Base-by-base conservation (phyloP, 805 yeast species). In the Candida sanyiensis region DNA sequence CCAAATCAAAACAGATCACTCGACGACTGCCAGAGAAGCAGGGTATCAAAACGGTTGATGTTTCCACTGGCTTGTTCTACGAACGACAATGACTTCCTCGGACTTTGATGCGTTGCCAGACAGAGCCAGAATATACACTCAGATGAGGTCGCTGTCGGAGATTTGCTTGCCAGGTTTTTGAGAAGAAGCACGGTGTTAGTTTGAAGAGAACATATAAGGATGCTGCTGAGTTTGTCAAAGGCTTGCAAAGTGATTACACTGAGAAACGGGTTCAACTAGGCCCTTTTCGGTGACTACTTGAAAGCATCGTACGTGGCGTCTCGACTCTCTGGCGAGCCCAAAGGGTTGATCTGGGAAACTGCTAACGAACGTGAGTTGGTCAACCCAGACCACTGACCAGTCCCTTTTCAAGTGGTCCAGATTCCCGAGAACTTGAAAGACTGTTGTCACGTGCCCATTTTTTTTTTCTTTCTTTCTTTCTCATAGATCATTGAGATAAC, bases 11-110 rank as follows among this genome's bases (percentile, higher is more conserved):
- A n/a, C 28, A 5, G 17, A 26, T 7, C 75, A 72, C 48, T 51
- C 68, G 5, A 49, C 50, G 3, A 57, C 51, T 9, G 64, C 71
- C 13, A 64, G 77, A 47, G 56, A 49, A 2, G 51, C 56, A 7
- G n/a, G 77, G 77, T 12, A 40, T 73, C 38, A 75, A 74, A 54
- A 65, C 68, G 0, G 66, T 72, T 37, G 73, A 68, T 45, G 48
- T 75, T n/a, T 25, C 41, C 36, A 70, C 73, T n/a, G 52, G 64
- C 0, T 51, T 61, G 22, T 72, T 74, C 46, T 62, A 63, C 41
- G 68, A 61, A n/a, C 26, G 46, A 49, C 13, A 45, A 46, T 27
- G 32, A 28, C 3, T 48, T 47, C 32, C 51, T 64, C 12, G 54
- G 51, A 5, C 18, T 40, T 5, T 46, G 46, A 11, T 0, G 34